phyloP scores from a whole-genome alignment of 495 filamentous ascomycete genomes.

The Saxophila tyrrhenica region DNA sequence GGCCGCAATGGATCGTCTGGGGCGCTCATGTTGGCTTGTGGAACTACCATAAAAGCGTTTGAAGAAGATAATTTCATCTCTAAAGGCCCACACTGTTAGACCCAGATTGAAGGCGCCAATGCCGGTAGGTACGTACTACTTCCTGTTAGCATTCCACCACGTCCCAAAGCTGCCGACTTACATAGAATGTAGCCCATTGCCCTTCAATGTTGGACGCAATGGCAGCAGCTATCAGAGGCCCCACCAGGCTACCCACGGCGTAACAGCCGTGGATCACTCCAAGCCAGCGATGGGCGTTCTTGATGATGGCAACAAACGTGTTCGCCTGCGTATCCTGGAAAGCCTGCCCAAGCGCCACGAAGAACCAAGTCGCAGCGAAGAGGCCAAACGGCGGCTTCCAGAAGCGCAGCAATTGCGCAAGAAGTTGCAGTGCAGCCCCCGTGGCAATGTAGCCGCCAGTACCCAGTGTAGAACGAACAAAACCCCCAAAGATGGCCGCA shows the following conservation, averaged over 20 bases:
- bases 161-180: not conserved
- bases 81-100: constrained; percentile 12
- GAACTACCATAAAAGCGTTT: not conserved
- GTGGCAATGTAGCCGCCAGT: constrained; percentile 39
- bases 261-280: constrained; percentile 47
- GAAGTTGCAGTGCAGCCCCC: constrained; percentile 38
- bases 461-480: constrained; percentile 34
- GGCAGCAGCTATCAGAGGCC: constrained; percentile 39
- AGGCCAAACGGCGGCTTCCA: constrained; percentile 40
- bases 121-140: constrained; percentile 29
- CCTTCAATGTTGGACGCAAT: constrained; percentile 25
- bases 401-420: constrained; percentile 37
- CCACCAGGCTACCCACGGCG: constrained; percentile 40
- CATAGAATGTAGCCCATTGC: constrained; percentile 37
- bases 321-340: constrained; percentile 46
- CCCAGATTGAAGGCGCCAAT: constrained; percentile 33
- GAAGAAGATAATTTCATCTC: constrained; percentile 5
- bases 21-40: not conserved
- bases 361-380: constrained; percentile 38
- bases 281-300: constrained; percentile 43
- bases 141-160: not conserved
- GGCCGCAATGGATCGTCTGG: constrained; percentile 2
- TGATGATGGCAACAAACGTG: constrained; percentile 35
- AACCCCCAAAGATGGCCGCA: constrained; percentile 38
- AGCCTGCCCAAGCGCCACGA: constrained; percentile 39